These are phyloP conservation scores for Chlamydomonas incerta DNA, from an alignment of 139 green algal genomes.

Conservation along the genomic window DNA sequence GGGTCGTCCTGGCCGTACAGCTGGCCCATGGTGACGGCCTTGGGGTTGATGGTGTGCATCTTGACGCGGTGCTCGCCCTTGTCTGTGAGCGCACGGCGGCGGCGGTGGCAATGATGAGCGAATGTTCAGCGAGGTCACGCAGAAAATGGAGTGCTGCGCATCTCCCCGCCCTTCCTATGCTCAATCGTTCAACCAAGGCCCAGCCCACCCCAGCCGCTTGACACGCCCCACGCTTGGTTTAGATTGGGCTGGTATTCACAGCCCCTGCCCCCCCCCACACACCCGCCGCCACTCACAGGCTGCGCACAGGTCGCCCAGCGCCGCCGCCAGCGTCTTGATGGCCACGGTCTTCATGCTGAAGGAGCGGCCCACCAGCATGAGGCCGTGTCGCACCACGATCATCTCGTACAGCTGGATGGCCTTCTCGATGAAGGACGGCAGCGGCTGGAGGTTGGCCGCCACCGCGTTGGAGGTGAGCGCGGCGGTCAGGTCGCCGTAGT, in stretches of 20 bases:
- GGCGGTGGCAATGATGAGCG: no score
- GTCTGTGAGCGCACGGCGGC: neutral
- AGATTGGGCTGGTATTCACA: no score
- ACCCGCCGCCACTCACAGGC: conserved; percentile 22
- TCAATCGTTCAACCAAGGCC: no score
- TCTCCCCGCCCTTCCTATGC: no score
- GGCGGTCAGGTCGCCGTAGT: conserved; percentile 66
- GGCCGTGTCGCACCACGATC: conserved; percentile 80
- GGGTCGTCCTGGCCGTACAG: conserved; percentile 72
- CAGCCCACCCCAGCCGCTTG: no score
- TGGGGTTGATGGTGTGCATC: conserved; percentile 76
- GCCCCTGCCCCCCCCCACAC: no score
- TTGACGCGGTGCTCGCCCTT: conserved; percentile 67
- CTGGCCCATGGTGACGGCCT: conserved; percentile 83
- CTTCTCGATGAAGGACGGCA: conserved; percentile 72
- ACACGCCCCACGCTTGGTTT: no score
- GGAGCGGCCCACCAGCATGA: conserved; percentile 81
- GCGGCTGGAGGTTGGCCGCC: conserved; percentile 62
- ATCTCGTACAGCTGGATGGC: conserved; percentile 88
- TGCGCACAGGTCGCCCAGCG: conserved; percentile 58
- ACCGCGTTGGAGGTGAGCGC: conserved; percentile 51
- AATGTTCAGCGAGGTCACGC: no score
- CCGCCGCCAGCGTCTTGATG: conserved; percentile 67
- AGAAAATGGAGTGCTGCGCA: no score
- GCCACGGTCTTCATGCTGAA: conserved; percentile 78